A percentile compares a stretch with the other conserved stretches of the same genome.
phyloP scores from a whole-genome alignment of 805 yeast genomes.

The Brettanomyces nanus region DNA sequence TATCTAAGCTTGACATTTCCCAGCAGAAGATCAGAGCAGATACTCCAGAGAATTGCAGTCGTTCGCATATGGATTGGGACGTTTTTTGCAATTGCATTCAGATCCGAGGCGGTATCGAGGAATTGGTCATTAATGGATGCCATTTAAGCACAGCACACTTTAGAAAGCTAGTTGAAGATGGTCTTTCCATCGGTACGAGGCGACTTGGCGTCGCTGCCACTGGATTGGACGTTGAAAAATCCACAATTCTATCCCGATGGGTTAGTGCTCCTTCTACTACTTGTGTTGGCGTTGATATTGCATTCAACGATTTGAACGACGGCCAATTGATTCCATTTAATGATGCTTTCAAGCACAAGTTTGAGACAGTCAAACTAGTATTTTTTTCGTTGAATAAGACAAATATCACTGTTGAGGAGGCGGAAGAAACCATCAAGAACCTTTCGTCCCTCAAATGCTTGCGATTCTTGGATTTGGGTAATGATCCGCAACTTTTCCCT shows the following conservation, averaged over 20 bases:
- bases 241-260: slow-evolving; percentile 39
- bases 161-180: slow-evolving; percentile 31
- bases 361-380: slow-evolving; percentile 27
- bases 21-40: slow-evolving; percentile 46
- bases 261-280: slow-evolving; percentile 33
- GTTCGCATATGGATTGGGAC: slow-evolving; percentile 48
- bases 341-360: slow-evolving; percentile 27
- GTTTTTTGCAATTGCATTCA: slow-evolving; percentile 35
- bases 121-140: slow-evolving; percentile 51
- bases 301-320: slow-evolving; percentile 41
- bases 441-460: slow-evolving; percentile 32
- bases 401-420: slow-evolving; percentile 30
- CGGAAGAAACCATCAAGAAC: slow-evolving; percentile 31
- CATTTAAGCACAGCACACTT: slow-evolving; percentile 36
- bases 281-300: slow-evolving; percentile 49
- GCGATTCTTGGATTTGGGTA: slow-evolving; percentile 45
- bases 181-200: slow-evolving; percentile 35
- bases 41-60: slow-evolving; percentile 27
- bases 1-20: slow-evolving; percentile 47
- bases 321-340: slow-evolving; percentile 41
- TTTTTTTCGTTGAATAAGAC: slow-evolving; percentile 50
- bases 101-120: slow-evolving; percentile 45
- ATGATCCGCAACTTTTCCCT: slow-evolving; percentile 45
- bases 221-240: slow-evolving; percentile 35
- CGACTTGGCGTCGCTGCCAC: slow-evolving; percentile 47